Evolutionary conservation across 2,329 filamentous ascomycete genomes (phyloP).

Genomic region (Grosmannia clavigera): DNA sequence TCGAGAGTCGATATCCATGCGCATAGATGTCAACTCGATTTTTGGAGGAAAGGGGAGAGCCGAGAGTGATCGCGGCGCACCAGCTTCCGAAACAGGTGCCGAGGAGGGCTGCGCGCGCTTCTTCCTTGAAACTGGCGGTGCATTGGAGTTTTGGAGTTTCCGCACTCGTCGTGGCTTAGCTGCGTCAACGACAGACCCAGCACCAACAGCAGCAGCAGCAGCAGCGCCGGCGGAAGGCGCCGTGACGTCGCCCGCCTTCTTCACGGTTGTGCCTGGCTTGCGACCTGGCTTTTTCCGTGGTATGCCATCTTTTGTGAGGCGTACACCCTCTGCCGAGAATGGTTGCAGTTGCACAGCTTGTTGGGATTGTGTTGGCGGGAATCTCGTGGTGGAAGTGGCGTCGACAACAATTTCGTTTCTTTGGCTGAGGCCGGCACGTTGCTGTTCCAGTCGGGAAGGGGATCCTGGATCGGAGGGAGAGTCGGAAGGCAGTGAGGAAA

Average conservation of each 20-base stretch:
- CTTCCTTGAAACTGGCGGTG: slow-evolving; percentile 40
- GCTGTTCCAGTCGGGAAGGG: slow-evolving; percentile 24
- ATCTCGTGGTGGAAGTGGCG: slow-evolving; percentile 20
- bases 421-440: slow-evolving; percentile 19
- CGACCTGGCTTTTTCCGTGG: slow-evolving; percentile 53
- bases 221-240: slow-evolving; percentile 19
- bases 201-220: slow-evolving; percentile 18
- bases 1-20: slow-evolving; percentile 20
- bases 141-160: slow-evolving; percentile 48
- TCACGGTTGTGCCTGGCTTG: slow-evolving; percentile 42
- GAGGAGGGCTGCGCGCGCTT: slow-evolving; percentile 31
- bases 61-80: slow-evolving; percentile 5
- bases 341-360: background rate
- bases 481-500: slow-evolving; percentile 39
- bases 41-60: slow-evolving; percentile 8
- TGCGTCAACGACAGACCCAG: slow-evolving; percentile 22
- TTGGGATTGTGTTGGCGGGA: slow-evolving; percentile 20
- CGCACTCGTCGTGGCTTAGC: slow-evolving; percentile 40
- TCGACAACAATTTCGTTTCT: slow-evolving; percentile 33
- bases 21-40: slow-evolving; percentile 27
- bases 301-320: slow-evolving; percentile 43
- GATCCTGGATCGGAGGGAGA: slow-evolving; percentile 37
- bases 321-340: slow-evolving; percentile 27
- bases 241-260: slow-evolving; percentile 12
- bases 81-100: background rate